These are phyloP conservation scores for Citrullus amarus DNA, from an alignment of 306 rosid species.

Conservation along the genomic window DNA sequence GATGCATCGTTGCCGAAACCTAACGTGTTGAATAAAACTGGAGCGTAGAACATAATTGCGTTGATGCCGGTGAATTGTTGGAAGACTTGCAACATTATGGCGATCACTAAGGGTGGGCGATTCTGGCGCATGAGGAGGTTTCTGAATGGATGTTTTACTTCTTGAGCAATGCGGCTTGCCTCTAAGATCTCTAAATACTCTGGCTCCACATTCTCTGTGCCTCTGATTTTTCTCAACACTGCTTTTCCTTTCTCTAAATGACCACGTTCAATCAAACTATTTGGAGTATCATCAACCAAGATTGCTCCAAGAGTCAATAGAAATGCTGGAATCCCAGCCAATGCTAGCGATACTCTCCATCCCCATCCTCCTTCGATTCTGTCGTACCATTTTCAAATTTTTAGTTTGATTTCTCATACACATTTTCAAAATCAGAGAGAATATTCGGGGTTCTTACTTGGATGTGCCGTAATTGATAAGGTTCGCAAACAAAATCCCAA, in stretches of 20 bases:
- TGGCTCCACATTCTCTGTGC: constrained; percentile 31
- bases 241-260: constrained; percentile 27
- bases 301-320: constrained; percentile 29
- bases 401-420: background rate
- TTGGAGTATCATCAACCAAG: constrained; percentile 35
- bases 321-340: constrained; percentile 39
- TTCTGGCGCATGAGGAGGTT: constrained; percentile 30
- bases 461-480: constrained; percentile 65
- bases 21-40: constrained; percentile 39
- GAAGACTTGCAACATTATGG: constrained; percentile 40
- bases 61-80: constrained; percentile 64
- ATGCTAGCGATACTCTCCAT: constrained; percentile 52
- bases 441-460: constrained; percentile 28
- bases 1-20: constrained; percentile 41
- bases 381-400: background rate
- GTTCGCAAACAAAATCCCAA: constrained; percentile 71
- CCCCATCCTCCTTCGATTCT: constrained; percentile 49
- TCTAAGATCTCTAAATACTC: constrained; percentile 38
- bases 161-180: constrained; percentile 35
- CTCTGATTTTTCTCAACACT: constrained; percentile 42
- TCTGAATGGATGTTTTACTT: constrained; percentile 27
- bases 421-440: background rate
- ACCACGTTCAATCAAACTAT: constrained; percentile 50
- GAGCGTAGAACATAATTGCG: constrained; percentile 67
- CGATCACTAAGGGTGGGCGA: constrained; percentile 43